Evolutionary conservation across 2,329 filamentous ascomycete genomes (phyloP).

Genomic region (Calonectria hawksworthii): DNA sequence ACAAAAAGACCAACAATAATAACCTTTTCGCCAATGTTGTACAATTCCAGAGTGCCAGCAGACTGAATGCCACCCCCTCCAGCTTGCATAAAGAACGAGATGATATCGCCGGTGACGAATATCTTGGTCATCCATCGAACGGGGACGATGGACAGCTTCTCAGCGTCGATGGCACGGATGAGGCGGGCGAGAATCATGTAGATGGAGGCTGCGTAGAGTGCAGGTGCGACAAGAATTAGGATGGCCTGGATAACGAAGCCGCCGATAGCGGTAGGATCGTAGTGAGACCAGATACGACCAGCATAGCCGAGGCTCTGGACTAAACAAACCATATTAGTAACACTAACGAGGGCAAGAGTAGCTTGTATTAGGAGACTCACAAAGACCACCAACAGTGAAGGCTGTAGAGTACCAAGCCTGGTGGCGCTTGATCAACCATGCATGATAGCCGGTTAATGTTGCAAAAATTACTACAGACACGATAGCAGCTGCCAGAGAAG

Average conservation of each 20-base stretch:
- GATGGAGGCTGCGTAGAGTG: constrained; percentile 57
- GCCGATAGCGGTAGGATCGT: neutral
- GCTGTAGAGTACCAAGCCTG: constrained; percentile 2
- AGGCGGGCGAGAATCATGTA: constrained; percentile 60
- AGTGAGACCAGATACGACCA: constrained; percentile 8
- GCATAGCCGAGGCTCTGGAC: constrained; percentile 11
- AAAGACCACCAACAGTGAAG: constrained; percentile 13
- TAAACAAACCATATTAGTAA: neutral
- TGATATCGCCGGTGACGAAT: constrained; percentile 62
- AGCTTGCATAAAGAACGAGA: constrained; percentile 53
- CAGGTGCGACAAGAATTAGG: constrained; percentile 50
- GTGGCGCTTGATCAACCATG: neutral
- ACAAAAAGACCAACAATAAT: constrained; percentile 65
- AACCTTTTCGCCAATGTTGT: constrained; percentile 55
- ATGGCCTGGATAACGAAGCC: neutral
- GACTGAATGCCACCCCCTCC: constrained; percentile 23
- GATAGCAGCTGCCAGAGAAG: neutral
- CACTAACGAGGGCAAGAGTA: no score
- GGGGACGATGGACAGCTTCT: constrained; percentile 55
- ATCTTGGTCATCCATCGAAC: constrained; percentile 60
- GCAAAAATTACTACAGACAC: neutral
- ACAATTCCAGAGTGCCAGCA: neutral
- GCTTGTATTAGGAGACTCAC: no score
- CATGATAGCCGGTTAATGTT: neutral
- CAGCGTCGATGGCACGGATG: constrained; percentile 51